phyloP scores from a whole-genome alignment of 768 basidiomycete species.

The Psilocybe tampanensis region DNA sequence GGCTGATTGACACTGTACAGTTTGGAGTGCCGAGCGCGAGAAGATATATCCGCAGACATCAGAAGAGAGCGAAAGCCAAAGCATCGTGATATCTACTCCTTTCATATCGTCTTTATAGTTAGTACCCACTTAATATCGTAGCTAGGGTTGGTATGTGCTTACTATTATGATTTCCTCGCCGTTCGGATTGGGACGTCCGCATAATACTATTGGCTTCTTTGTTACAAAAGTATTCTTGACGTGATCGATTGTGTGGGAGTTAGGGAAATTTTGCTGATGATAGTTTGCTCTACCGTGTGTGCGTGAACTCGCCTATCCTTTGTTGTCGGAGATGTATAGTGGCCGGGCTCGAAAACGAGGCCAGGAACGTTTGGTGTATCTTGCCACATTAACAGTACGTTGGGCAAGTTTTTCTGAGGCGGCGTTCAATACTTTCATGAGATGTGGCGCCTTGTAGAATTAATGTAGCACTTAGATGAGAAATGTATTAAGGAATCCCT shows the following conservation, averaged over 20 bases:
- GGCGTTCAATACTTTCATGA: neutral
- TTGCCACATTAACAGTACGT: neutral
- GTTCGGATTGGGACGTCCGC: neutral
- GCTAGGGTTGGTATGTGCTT: neutral
- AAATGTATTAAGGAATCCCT: neutral
- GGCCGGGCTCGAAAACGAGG: neutral
- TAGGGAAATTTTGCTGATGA: slow-evolving; percentile 4
- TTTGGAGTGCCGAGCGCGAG: slow-evolving; percentile 66
- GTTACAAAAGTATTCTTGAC: slow-evolving; percentile 8
- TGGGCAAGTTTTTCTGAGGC: neutral
- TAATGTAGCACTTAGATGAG: neutral
- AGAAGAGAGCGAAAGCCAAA: slow-evolving; percentile 38
- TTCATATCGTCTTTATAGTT: slow-evolving; percentile 2
- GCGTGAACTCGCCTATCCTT: slow-evolving; percentile 13
- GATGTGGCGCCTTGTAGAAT: neutral
- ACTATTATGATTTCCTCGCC: neutral
- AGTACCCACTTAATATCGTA: slow-evolving; percentile 6
- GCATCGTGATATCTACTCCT: slow-evolving; percentile 22
- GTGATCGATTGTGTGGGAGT: slow-evolving; percentile 20
- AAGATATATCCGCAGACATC: slow-evolving; percentile 50
- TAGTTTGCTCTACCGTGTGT: slow-evolving; percentile 9
- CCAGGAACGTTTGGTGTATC: slow-evolving; percentile 1
- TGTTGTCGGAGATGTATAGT: slow-evolving; percentile 20
- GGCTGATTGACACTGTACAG: slow-evolving; percentile 36
- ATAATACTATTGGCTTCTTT: slow-evolving; percentile 1